phyloP scores from a whole-genome alignment of 2,329 filamentous ascomycete genomes.

The Davidsoniella neocaledoniae region DNA sequence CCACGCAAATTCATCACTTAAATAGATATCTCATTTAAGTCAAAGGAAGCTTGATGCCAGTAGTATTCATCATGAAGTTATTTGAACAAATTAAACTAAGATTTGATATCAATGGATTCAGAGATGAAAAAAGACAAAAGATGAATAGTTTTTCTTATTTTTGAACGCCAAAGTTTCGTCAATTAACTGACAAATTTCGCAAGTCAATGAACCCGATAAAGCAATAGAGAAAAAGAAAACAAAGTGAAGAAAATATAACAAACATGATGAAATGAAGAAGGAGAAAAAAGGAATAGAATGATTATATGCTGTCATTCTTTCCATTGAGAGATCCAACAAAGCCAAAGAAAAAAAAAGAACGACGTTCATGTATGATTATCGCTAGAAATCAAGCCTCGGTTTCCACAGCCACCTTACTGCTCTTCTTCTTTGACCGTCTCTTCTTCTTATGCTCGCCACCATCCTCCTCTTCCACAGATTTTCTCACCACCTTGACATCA shows the following conservation, averaged over 20 bases:
- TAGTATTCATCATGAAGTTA: background rate
- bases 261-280: background rate
- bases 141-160: constrained; percentile 1
- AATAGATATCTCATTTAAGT: too few relatives aligned
- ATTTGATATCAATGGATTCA: background rate
- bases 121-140: background rate
- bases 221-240: background rate
- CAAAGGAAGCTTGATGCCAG: too few relatives aligned
- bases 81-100: background rate
- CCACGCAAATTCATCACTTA: too few relatives aligned
- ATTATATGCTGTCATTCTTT: background rate
- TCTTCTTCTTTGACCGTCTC: constrained; percentile 36
- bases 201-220: constrained; percentile 2
- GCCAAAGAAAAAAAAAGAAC: too few relatives aligned
- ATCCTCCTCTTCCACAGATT: constrained; percentile 17
- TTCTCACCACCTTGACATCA: constrained; percentile 15
- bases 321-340: background rate
- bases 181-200: background rate
- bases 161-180: background rate
- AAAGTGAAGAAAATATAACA: constrained; percentile 5
- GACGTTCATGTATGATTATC: background rate
- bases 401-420: constrained; percentile 23
- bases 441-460: constrained; percentile 18
- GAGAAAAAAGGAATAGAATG: background rate
- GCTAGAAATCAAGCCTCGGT: constrained; percentile 7